Evolutionary conservation across 2,329 filamentous ascomycete genomes (phyloP).

Genomic region (Tolypocladium ophioglossoides): DNA sequence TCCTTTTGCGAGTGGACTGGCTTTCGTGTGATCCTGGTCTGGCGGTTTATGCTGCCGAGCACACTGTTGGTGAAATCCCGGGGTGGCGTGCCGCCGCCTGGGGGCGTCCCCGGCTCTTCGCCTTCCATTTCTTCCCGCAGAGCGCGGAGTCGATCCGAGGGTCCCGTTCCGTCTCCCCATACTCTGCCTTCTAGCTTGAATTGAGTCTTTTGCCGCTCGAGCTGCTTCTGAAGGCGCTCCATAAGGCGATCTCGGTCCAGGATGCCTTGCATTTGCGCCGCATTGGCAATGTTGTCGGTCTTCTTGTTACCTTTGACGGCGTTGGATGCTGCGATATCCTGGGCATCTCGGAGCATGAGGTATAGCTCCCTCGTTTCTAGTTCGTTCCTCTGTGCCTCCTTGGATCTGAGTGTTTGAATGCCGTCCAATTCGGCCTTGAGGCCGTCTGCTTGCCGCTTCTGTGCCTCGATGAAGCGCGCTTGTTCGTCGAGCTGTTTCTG

Average conservation of each 20-base stretch:
- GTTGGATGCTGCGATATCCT: constrained; percentile 87
- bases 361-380: constrained; percentile 93
- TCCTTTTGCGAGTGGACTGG: constrained; percentile 28
- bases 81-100: constrained; percentile 39
- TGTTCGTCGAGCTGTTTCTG: constrained; percentile 95
- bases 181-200: constrained; percentile 92
- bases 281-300: constrained; percentile 51
- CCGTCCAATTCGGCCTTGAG: constrained; percentile 85
- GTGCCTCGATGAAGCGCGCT: constrained; percentile 78
- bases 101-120: constrained; percentile 34
- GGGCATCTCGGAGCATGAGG: constrained; percentile 94
- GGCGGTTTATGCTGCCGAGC: constrained; percentile 60
- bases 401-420: constrained; percentile 72
- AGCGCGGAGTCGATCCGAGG: constrained; percentile 84
- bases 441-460: constrained; percentile 73
- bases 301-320: constrained; percentile 48
- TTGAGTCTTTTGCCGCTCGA: constrained; percentile 94
- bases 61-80: constrained; percentile 61
- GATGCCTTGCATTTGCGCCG: constrained; percentile 78
- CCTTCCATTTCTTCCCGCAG: constrained; percentile 91
- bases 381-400: constrained; percentile 90
- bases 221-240: constrained; percentile 86
- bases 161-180: constrained; percentile 72
- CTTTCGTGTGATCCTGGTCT: constrained; percentile 45
- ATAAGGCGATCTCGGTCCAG: constrained; percentile 86